Evolutionary conservation across 2,329 filamentous ascomycete species (phyloP), one percentile per base, ranked within the genome.

Genomic region (Neopestalotiopsis sp.): DNA sequence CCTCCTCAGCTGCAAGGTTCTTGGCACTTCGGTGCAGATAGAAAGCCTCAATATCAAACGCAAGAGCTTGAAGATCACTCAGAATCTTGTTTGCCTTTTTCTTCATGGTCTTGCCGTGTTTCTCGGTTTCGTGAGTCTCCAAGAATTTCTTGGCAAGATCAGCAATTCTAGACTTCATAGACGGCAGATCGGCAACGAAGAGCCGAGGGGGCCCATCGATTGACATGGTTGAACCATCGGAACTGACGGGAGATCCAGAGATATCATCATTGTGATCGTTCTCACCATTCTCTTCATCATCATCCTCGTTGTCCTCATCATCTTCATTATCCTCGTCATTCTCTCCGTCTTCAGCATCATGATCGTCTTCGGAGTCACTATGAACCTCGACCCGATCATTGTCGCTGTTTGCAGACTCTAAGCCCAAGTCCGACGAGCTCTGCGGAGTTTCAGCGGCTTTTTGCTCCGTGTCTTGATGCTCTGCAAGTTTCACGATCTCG

Each of bases 111-210:
- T 90, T 91, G 20, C 91, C 90, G 71, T 88, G 86, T 70, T 91
- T 89, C 71, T 94, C 91, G 3, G 89, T 90, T 78, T 98, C 94
- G 72, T 98, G 94, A 0, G 88, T 85, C 69, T 95, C 91, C 45
- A 98, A 82, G 78, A 99, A 98, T 67, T 89, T 92, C 79, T 93
- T 93, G 0, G 96, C 95, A 69, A 92, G 88, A 40, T 90, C 83
- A 17, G 91, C 89, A 73, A 97, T 96, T 69, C 92, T 86, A 66
- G 93, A 88, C 72, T 93, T 89, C 77, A 93, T 87, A 45, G 90
- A 89, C 72, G 82, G 85, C 67, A 81, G 74, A 77, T 87, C 84
- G 10, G 84, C 82, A 14, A 83, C 74, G 56, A 84, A 81, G 14
- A 84, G 82, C 34, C 84, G 82, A 7, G 85, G 82, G 14, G 87